These are phyloP conservation scores for Scortechinia acanthostroma DNA, from an alignment of 2,329 filamentous ascomycete species.

Conservation along the genomic window DNA sequence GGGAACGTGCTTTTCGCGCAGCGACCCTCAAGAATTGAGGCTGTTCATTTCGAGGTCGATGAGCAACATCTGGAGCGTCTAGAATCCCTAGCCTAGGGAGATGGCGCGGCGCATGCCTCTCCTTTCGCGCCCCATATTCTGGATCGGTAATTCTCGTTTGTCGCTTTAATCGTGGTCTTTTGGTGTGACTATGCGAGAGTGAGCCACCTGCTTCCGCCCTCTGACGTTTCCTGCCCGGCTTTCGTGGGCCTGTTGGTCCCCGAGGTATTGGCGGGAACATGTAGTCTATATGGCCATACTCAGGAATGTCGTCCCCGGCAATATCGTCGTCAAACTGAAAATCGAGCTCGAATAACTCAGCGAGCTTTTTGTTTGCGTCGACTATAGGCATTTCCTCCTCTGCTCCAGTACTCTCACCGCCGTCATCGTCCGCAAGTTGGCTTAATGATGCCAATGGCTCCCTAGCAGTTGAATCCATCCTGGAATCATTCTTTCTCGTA, in stretches of 20 bases:
- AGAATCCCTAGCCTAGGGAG: constrained; percentile 16
- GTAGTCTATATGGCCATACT: constrained; percentile 30
- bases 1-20: constrained; percentile 14
- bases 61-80: constrained; percentile 9
- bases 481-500: constrained; percentile 10
- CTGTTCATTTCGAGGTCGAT: constrained; percentile 6
- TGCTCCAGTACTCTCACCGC: constrained; percentile 9
- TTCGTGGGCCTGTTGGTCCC: constrained; percentile 4
- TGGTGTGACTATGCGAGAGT: constrained; percentile 7
- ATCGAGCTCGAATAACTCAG: background rate
- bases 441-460: constrained; percentile 9
- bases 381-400: no score
- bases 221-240: constrained; percentile 2
- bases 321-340: no score
- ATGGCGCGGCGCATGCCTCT: constrained; percentile 15
- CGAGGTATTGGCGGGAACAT: constrained; percentile 21
- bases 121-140: constrained; percentile 11
- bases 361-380: background rate
- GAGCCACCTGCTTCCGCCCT: no score
- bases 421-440: constrained; percentile 11
- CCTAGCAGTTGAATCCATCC: constrained; percentile 5
- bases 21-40: constrained; percentile 19
- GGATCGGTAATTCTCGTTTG: constrained; percentile 25
- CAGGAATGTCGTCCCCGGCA: constrained; percentile 24
- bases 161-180: constrained; percentile 14